These are phyloP conservation scores for Diaporthe helianthi DNA, from an alignment of 2,329 filamentous ascomycete species.

Conservation along the genomic window DNA sequence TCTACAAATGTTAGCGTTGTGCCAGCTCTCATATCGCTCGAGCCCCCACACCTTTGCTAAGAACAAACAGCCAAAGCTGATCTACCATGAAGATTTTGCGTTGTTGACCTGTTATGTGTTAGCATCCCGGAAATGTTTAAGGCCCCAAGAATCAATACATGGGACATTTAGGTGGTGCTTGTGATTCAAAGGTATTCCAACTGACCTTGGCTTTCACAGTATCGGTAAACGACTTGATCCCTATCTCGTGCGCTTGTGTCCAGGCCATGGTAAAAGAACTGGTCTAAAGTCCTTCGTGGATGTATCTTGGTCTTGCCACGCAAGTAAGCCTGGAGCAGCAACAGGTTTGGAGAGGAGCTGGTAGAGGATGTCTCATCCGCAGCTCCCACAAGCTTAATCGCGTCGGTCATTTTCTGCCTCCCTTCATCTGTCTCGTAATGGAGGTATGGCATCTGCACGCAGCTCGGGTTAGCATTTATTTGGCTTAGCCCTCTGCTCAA, in stretches of 20 bases:
- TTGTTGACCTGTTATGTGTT: conserved; percentile 42
- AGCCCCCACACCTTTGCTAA: conserved; percentile 49
- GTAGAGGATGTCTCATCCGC: conserved; percentile 42
- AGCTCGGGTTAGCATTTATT: neutral
- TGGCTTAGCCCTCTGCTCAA: no score
- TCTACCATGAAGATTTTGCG: conserved; percentile 73
- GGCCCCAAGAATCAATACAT: neutral
- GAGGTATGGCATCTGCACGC: conserved; percentile 66
- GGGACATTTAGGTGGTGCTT: no score
- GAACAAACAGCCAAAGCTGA: conserved; percentile 71
- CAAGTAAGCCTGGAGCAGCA: conserved; percentile 57
- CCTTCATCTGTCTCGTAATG: conserved; percentile 68
- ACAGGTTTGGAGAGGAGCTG: conserved; percentile 47
- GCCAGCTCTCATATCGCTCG: neutral
- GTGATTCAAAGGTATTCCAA: neutral
- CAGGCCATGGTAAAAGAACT: conserved; percentile 71
- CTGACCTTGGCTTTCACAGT: conserved; percentile 48
- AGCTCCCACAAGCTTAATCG: conserved; percentile 47
- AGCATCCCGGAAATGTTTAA: neutral
- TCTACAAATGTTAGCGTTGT: conserved; percentile 45
- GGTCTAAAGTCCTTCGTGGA: conserved; percentile 67
- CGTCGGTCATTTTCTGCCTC: conserved; percentile 62
- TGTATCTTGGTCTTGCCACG: conserved; percentile 56
- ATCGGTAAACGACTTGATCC: conserved; percentile 71
- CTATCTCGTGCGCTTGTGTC: conserved; percentile 65